Evolutionary conservation across 2,329 filamentous ascomycete genomes (phyloP).

Genomic region (Neonectria faginata): DNA sequence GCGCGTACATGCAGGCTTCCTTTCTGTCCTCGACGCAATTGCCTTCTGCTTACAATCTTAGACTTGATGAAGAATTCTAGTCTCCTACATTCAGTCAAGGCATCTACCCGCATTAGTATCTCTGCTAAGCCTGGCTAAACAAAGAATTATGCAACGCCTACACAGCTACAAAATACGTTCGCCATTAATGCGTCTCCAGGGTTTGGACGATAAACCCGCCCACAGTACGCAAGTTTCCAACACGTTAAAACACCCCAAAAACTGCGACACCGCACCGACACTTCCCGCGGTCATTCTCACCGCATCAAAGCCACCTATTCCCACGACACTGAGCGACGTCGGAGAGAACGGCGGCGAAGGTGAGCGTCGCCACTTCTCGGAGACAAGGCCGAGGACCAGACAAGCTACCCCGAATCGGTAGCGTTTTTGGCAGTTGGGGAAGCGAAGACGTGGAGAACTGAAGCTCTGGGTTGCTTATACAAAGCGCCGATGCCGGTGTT

Average conservation of each 20-base stretch:
- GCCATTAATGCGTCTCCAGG: neutral
- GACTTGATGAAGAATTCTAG: no score
- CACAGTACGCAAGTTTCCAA: neutral
- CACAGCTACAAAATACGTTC: neutral
- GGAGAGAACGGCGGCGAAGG: slow-evolving; percentile 18
- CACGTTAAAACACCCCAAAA: neutral
- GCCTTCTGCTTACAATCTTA: no score
- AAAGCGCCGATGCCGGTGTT: slow-evolving; percentile 27
- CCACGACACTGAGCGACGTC: neutral
- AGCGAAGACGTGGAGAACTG: slow-evolving; percentile 8
- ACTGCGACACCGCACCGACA: neutral
- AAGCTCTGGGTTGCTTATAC: slow-evolving; percentile 13
- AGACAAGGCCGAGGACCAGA: slow-evolving; percentile 18
- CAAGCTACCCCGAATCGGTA: slow-evolving; percentile 24
- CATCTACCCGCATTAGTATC: no score
- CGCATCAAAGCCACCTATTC: neutral
- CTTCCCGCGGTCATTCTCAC: neutral
- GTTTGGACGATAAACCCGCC: neutral
- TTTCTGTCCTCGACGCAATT: no score
- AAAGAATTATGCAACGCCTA: no score
- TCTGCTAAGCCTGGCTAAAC: no score
- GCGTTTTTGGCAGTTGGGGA: slow-evolving; percentile 19
- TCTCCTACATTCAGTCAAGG: no score
- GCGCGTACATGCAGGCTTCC: no score
- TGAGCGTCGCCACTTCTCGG: neutral